Conservation (phyloP, 2,329 filamentous ascomycete genomes). For the Thelonectria rubi region DNA sequence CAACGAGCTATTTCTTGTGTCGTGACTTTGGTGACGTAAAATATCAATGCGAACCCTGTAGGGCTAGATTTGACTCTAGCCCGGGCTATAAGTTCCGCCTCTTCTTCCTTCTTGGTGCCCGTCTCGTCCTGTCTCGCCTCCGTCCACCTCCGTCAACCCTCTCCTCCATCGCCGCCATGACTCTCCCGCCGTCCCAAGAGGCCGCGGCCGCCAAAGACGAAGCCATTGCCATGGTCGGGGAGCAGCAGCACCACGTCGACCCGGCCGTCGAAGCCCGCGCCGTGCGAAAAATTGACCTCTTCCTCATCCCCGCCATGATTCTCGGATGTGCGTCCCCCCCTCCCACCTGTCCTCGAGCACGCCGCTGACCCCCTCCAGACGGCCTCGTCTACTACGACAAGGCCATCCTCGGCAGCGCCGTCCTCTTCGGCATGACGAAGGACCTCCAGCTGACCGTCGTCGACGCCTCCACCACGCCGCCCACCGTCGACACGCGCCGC, state of each 20-base stretch:
- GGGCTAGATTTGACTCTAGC: too few relatives aligned
- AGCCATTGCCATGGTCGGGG: slow-evolving; percentile 65
- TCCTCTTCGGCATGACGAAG: slow-evolving; percentile 78
- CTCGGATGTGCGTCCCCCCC: slow-evolving; percentile 52
- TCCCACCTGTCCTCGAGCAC: not conserved
- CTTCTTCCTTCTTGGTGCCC: not conserved
- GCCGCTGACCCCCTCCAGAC: slow-evolving; percentile 46
- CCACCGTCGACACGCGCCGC: slow-evolving; percentile 70
- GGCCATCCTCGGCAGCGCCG: slow-evolving; percentile 77
- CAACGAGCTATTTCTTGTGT: too few relatives aligned
- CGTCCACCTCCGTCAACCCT: not conserved
- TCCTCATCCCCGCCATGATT: slow-evolving; percentile 74
- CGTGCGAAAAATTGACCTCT: slow-evolving; percentile 72
- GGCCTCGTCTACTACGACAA: slow-evolving; percentile 59
- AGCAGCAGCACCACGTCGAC: slow-evolving; percentile 63
- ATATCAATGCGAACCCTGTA: too few relatives aligned
- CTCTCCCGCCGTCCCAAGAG: not conserved
- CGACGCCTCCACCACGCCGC: slow-evolving; percentile 54
- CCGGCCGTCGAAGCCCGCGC: slow-evolving; percentile 63
- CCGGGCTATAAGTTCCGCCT: not conserved
- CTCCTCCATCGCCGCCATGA: not conserved
- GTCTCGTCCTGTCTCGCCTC: not conserved
- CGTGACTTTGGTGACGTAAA: too few relatives aligned
- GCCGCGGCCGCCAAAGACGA: slow-evolving; percentile 43
- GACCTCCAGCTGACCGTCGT: slow-evolving; percentile 70